Evolutionary conservation across 2,329 filamentous ascomycete genomes (phyloP).

Genomic region (Neonectria hederae): DNA sequence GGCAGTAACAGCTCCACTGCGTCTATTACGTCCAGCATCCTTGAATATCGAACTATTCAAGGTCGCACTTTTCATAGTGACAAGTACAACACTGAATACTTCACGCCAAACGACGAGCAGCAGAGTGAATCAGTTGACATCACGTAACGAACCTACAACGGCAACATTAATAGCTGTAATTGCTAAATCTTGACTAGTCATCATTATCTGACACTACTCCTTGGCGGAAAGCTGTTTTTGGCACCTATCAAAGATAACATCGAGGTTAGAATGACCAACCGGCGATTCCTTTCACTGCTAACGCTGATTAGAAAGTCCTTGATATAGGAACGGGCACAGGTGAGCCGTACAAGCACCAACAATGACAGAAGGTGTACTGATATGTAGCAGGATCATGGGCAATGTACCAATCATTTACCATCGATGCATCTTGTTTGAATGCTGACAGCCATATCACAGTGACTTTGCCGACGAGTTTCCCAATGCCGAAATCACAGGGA

Average conservation of each 20-base stretch:
- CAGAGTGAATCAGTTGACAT: slow-evolving; percentile 1
- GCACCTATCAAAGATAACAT: background rate
- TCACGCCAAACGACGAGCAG: slow-evolving; percentile 1
- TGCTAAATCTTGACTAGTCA: background rate
- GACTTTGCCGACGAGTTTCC: slow-evolving; percentile 8
- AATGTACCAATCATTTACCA: background rate
- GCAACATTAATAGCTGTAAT: background rate
- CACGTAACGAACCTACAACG: background rate
- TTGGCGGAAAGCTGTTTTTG: background rate
- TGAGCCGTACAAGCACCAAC: background rate
- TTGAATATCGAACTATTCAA: slow-evolving; percentile 2
- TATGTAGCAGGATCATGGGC: background rate
- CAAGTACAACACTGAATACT: background rate
- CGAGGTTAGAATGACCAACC: background rate
- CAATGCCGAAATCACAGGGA: background rate
- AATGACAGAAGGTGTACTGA: too few species aligned
- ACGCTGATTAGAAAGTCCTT: background rate
- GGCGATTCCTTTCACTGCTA: background rate
- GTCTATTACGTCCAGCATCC: slow-evolving; percentile 1
- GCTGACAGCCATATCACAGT: background rate
- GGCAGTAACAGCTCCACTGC: background rate
- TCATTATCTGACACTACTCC: background rate
- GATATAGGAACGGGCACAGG: slow-evolving; percentile 9
- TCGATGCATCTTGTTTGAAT: background rate
- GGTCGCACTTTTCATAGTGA: slow-evolving; percentile 2